Conservation (phyloP, 345 rosid species). For the Pugionium cornutum region DNA sequence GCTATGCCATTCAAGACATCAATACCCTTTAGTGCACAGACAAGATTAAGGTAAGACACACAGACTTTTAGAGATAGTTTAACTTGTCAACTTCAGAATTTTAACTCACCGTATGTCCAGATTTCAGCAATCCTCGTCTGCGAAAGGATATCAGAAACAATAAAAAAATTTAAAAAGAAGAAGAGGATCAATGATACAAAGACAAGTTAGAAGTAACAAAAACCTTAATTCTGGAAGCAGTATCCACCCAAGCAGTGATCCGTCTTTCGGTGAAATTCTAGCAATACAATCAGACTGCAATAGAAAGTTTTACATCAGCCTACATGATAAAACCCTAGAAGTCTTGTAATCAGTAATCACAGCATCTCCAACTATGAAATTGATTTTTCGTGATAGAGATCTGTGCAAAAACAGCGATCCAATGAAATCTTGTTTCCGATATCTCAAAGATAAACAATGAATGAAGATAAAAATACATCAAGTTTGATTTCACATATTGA, state of each 20-base stretch:
- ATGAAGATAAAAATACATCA: not conserved
- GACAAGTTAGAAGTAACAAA: slow-evolving; percentile 14
- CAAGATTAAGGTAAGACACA: slow-evolving; percentile 13
- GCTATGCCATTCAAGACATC: slow-evolving; percentile 98
- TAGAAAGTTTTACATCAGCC: slow-evolving; percentile 11
- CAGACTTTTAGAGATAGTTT: not conserved
- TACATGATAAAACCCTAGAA: not conserved
- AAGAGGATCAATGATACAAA: not conserved
- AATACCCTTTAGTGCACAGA: slow-evolving; percentile 47
- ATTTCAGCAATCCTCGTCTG: slow-evolving; percentile 62
- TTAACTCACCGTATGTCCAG: slow-evolving; percentile 60
- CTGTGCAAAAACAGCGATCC: not conserved
- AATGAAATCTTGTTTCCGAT: not conserved
- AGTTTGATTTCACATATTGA: slow-evolving; percentile 15
- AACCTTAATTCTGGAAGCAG: slow-evolving; percentile 79
- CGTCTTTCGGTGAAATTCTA: slow-evolving; percentile 73
- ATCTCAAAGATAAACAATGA: not conserved
- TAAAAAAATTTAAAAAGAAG: not conserved
- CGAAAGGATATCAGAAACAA: not conserved
- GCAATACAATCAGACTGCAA: slow-evolving; percentile 90
- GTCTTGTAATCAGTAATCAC: not conserved
- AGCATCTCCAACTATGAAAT: not conserved
- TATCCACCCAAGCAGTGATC: slow-evolving; percentile 77
- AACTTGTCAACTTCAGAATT: not conserved
- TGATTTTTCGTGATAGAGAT: not conserved